Evolutionary conservation across 2,329 filamentous ascomycete species (phyloP), one percentile per base, ranked within the genome.

Genomic region (Colletotrichum spaethianum): DNA sequence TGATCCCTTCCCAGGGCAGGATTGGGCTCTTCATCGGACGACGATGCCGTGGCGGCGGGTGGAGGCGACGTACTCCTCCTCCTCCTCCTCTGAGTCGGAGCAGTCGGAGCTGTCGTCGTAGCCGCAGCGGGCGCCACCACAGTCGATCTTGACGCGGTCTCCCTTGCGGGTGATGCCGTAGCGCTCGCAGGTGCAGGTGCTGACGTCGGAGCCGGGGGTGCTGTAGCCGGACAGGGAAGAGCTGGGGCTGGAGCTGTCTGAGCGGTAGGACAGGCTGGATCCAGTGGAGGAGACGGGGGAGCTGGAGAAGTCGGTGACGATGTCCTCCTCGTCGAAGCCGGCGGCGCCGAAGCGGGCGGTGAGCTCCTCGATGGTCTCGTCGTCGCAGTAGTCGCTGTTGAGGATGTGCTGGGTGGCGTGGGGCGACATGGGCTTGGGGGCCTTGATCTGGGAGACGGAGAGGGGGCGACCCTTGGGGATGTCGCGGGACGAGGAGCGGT

Each of bases 161-260:
- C 95, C 95, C 83, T 93, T 92, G 85, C 95, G 93, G 75, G 95
- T 98, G 87, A 98, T 97, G 78, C 95, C 96, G 87, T 96, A 98
- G 86, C 95, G 94, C 84, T 98, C 94, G 86, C 96, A 98, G 75
- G 93, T 95, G 91, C 96, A 98, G 82, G 89, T 89, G 79, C 89
- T 92, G 84, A 91, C 91, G 79, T 93, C 93, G 63, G 93, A 94
- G 83, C 88, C 88, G 74, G 93, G 93, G 74, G 92, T 93, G 87
- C 94, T 94, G 83, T 94, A 95, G 77, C 92, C 93, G 67, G 93
- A 92, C 76, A 93, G 87, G 73, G 91, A 92, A 46, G 91, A 95
- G 84, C 86, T 93, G 78, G 93, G 91, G 74, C 90, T 92, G 73
- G 91, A 93, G 84, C 90, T 92, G 88, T 92, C 92, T 78, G 92